These are phyloP conservation scores for Wickerhamomyces alni DNA, from an alignment of 805 yeast genomes.

Conservation along the genomic window DNA sequence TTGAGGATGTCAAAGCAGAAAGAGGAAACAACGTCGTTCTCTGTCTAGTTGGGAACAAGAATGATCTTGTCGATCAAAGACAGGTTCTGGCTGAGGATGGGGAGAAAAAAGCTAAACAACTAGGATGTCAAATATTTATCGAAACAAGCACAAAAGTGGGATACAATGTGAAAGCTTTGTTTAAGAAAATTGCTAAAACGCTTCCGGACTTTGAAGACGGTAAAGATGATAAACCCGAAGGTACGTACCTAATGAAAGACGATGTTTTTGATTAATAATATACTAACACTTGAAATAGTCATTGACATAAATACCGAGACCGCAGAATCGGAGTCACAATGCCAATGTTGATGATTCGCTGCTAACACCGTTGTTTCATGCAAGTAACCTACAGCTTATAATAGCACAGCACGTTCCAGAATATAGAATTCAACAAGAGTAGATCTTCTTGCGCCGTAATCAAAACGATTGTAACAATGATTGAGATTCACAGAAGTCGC, in stretches of 20 bases:
- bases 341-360: slow-evolving; percentile 6
- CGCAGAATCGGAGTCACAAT: slow-evolving; percentile 20
- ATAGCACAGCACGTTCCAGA: too few species aligned
- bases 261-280: too few species aligned
- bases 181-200: slow-evolving; percentile 85
- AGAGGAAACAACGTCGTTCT: slow-evolving; percentile 87
- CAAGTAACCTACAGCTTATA: too few species aligned
- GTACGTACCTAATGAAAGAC: slow-evolving; percentile 2
- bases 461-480: too few species aligned
- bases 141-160: slow-evolving; percentile 96
- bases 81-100: slow-evolving; percentile 84
- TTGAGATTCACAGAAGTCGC: too few species aligned
- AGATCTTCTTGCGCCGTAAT: too few species aligned
- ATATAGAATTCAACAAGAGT: too few species aligned
- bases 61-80: slow-evolving; percentile 74
- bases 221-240: slow-evolving; percentile 19
- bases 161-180: slow-evolving; percentile 83
- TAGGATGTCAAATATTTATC: slow-evolving; percentile 75
- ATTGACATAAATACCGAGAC: slow-evolving; percentile 20
- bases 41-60: slow-evolving; percentile 88
- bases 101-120: slow-evolving; percentile 61
- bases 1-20: slow-evolving; percentile 89
- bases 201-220: slow-evolving; percentile 71
- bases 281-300: slow-evolving; percentile 16
- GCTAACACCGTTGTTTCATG: too few species aligned